A percentile compares a stretch with the other conserved stretches of the same genome.
Evolutionary conservation across 2,329 filamentous ascomycete species (phyloP).

Genomic region (Cladosporium sp.): DNA sequence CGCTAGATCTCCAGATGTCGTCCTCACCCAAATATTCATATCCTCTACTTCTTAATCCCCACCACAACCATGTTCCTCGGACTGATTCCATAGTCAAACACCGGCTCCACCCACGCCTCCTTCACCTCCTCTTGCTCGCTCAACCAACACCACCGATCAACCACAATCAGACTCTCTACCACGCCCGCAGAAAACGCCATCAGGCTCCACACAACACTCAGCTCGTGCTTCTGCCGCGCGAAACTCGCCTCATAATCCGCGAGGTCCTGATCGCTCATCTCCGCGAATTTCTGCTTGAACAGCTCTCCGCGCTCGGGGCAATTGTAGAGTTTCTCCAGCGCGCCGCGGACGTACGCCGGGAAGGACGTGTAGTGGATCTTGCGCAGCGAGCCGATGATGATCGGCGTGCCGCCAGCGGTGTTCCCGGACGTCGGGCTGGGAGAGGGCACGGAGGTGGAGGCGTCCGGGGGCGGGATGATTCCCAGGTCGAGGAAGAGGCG

Average conservation of each 20-base stretch:
- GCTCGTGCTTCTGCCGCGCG: conserved; percentile 68
- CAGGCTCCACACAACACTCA: conserved; percentile 86
- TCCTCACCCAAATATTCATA: not conserved
- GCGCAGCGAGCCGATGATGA: conserved; percentile 81
- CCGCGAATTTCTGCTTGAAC: conserved; percentile 65
- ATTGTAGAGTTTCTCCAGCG: conserved; percentile 69
- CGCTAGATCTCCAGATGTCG: no score
- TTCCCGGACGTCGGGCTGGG: not conserved
- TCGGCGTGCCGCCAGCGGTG: conserved; percentile 57
- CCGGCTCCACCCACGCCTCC: conserved; percentile 85
- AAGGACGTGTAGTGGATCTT: conserved; percentile 80
- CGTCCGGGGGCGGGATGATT: conserved; percentile 62
- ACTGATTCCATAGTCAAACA: conserved; percentile 84
- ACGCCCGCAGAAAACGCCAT: conserved; percentile 95
- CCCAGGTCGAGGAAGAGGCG: conserved; percentile 86
- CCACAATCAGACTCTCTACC: conserved; percentile 85
- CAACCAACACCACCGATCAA: conserved; percentile 86
- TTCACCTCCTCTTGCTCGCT: conserved; percentile 70
- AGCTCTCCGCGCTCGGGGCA: conserved; percentile 59
- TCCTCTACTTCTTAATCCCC: conserved; percentile 66
- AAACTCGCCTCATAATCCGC: conserved; percentile 67
- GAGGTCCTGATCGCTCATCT: conserved; percentile 74
- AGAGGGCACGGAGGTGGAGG: not conserved
- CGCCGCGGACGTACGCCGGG: conserved; percentile 74
- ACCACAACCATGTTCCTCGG: conserved; percentile 92